A percentile compares a stretch with the other conserved stretches of the same genome.
These are phyloP conservation scores for Botrytis pseudocinerea DNA, from an alignment of 2,329 filamentous ascomycete genomes.

Conservation along the genomic window DNA sequence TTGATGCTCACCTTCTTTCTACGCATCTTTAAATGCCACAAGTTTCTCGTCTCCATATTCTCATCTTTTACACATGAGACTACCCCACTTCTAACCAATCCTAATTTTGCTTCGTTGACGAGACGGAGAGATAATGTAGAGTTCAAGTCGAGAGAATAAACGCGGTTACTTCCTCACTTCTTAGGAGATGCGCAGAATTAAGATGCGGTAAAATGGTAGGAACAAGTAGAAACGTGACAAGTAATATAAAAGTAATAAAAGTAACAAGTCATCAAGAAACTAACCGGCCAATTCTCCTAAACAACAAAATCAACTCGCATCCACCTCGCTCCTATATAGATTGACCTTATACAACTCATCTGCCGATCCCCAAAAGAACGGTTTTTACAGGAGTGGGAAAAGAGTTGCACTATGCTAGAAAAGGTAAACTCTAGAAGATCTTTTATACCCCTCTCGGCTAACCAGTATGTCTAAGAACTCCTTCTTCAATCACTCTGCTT, in stretches of 20 bases:
- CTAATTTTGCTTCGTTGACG: background rate
- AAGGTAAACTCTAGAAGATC: too few relatives aligned
- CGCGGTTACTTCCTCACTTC: accelerated
- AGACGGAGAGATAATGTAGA: background rate
- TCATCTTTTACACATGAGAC: background rate
- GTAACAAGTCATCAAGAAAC: background rate
- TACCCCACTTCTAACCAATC: background rate
- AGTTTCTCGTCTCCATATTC: background rate
- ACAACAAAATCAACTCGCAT: background rate
- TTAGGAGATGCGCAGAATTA: accelerated
- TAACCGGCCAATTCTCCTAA: accelerated
- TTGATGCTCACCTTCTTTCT: background rate
- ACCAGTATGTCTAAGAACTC: too few relatives aligned
- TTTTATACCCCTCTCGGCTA: too few relatives aligned
- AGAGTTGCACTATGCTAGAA: too few relatives aligned
- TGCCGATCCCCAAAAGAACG: too few relatives aligned
- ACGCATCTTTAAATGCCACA: background rate
- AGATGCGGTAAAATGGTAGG: accelerated
- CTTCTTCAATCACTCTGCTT: too few relatives aligned
- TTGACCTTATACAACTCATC: too few relatives aligned
- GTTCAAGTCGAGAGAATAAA: accelerated
- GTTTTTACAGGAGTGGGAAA: too few relatives aligned
- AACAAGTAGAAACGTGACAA: background rate
- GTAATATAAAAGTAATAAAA: background rate
- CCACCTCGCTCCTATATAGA: too few relatives aligned